Percentiles rank a stretch among this genome's conserved stretches.
Conservation (phyloP, 2,329 filamentous ascomycete species). For the Diaporthe aspalathi region DNA sequence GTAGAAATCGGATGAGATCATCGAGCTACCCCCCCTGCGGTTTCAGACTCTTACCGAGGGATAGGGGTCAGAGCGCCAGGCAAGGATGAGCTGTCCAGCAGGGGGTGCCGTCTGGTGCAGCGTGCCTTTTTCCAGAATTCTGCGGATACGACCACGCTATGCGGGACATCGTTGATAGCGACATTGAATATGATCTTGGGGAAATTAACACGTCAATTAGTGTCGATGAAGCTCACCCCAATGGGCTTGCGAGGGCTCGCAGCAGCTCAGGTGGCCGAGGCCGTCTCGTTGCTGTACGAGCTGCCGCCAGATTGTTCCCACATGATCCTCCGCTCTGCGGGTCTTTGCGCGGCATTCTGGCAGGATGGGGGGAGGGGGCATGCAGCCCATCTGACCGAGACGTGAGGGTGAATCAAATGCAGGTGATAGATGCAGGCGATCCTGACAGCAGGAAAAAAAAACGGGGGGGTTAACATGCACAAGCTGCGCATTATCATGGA, state of each 20-base stretch:
- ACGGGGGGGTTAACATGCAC: not conserved
- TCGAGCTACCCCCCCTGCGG: conserved; percentile 25
- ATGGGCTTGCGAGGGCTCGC: not conserved
- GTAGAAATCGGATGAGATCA: conserved; percentile 16
- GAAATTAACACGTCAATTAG: conserved; percentile 16
- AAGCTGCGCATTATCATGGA: not conserved
- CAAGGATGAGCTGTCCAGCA: conserved; percentile 29
- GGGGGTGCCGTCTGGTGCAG: not conserved
- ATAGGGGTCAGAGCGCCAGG: conserved; percentile 18
- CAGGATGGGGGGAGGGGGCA: conserved; percentile 15
- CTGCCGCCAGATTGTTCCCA: too few species aligned
- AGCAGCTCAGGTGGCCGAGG: not conserved
- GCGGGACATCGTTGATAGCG: conserved; percentile 28
- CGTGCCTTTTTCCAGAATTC: conserved; percentile 17
- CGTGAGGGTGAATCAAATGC: conserved; percentile 21
- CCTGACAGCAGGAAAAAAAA: not conserved
- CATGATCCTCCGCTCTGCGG: not conserved
- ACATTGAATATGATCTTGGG: conserved; percentile 22
- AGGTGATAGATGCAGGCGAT: conserved; percentile 27
- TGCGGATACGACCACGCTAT: conserved; percentile 31
- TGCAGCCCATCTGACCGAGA: conserved; percentile 15
- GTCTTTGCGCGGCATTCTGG: not conserved
- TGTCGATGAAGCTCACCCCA: conserved; percentile 25
- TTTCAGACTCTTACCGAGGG: conserved; percentile 32
- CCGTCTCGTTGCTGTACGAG: not conserved